Evolutionary conservation across 306 rosid genomes (phyloP).

Genomic region (Trichosanthes cucumerina): DNA sequence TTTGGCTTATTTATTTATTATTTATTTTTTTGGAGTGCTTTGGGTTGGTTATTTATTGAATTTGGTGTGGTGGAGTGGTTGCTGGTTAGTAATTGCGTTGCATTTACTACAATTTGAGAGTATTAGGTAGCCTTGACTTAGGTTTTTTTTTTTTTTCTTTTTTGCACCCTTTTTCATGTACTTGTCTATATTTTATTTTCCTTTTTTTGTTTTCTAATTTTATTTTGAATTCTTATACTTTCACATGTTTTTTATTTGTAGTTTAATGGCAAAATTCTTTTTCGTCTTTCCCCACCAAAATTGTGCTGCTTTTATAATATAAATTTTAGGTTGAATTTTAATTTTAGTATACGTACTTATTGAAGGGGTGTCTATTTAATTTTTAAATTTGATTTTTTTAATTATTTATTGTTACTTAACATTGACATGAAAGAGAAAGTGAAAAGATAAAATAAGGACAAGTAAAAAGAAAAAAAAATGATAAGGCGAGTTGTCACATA

Average conservation of each 20-base stretch:
- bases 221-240: not conserved
- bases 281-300: too few species aligned
- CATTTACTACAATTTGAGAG: slow-evolving; percentile 33
- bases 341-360: too few species aligned
- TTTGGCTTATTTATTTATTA: not conserved
- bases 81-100: slow-evolving; percentile 24
- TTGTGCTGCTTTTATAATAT: too few species aligned
- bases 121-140: slow-evolving; percentile 31
- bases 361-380: too few species aligned
- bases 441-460: too few species aligned
- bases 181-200: not conserved
- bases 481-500: too few species aligned
- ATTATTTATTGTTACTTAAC: too few species aligned
- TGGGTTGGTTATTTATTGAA: slow-evolving; percentile 17
- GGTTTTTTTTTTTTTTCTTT: not conserved
- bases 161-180: not conserved
- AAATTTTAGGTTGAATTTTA: too few species aligned
- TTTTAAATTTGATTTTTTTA: too few species aligned
- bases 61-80: slow-evolving; percentile 53
- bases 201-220: not conserved
- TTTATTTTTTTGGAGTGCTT: not conserved
- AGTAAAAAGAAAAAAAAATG: too few species aligned
- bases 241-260: not conserved
- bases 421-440: too few species aligned
- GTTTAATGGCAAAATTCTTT: not conserved